Percentiles rank a stretch among this genome's conserved stretches.
phyloP scores from a whole-genome alignment of 2,329 filamentous ascomycete genomes.

The Pseudogymnoascus sp. region DNA sequence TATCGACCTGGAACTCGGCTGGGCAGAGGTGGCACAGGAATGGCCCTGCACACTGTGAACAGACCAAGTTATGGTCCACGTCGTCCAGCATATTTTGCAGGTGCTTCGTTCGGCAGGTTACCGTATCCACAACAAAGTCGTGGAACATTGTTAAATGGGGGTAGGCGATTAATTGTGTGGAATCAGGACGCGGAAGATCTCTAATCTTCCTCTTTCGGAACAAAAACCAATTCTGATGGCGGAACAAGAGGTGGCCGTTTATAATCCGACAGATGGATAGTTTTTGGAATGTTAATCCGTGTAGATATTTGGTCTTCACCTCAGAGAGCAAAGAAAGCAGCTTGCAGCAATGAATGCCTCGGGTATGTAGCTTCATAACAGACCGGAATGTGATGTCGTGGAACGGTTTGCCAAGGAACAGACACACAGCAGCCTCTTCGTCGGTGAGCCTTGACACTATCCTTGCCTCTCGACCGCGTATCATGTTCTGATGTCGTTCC shows the following conservation, averaged over 20 bases:
- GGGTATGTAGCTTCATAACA: neutral
- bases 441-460: neutral
- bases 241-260: neutral
- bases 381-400: neutral
- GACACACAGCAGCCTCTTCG: neutral
- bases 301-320: neutral
- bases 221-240: neutral
- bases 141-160: neutral
- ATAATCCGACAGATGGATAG: neutral
- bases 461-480: neutral
- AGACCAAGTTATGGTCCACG: neutral
- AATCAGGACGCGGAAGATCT: neutral
- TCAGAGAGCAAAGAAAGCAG: neutral
- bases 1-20: conserved; percentile 14
- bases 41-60: neutral
- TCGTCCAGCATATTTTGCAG: neutral
- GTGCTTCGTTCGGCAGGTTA: neutral
- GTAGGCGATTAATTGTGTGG: neutral
- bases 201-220: neutral
- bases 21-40: neutral
- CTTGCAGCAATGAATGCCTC: neutral
- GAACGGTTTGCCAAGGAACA: neutral
- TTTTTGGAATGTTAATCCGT: neutral
- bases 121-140: neutral
- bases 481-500: neutral